phyloP scores from a whole-genome alignment of 441 rosid genomes.

The Eutrema salsugineum region DNA sequence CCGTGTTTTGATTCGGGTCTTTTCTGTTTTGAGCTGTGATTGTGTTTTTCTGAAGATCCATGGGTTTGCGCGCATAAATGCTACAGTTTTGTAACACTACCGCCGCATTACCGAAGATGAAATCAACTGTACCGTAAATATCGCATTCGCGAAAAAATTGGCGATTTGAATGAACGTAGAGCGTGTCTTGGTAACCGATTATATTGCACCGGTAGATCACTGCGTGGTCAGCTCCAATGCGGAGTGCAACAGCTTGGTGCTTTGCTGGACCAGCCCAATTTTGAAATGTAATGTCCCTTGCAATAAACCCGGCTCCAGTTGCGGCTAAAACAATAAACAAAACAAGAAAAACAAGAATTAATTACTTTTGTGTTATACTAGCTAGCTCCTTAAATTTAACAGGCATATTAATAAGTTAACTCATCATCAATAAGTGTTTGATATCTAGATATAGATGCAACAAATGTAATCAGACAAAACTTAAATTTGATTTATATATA shows the following conservation, averaged over 20 bases:
- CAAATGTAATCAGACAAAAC: not conserved
- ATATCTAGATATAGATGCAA: not conserved
- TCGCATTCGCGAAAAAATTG: slow-evolving; percentile 89
- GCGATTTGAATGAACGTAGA: slow-evolving; percentile 95
- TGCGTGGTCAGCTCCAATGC: slow-evolving; percentile 83
- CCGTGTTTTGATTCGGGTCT: slow-evolving; percentile 90
- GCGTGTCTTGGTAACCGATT: slow-evolving; percentile 85
- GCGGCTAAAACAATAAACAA: slow-evolving; percentile 50
- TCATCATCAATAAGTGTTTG: not conserved
- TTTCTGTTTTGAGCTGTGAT: slow-evolving; percentile 91
- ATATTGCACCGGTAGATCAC: slow-evolving; percentile 76
- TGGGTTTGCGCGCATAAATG: slow-evolving; percentile 78
- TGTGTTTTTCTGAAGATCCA: slow-evolving; percentile 81
- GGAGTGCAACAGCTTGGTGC: slow-evolving; percentile 97
- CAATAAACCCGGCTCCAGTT: slow-evolving; percentile 84
- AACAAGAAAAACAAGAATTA: not conserved
- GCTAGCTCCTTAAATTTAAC: no score
- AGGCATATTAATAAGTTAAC: no score
- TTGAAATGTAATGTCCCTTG: slow-evolving; percentile 84
- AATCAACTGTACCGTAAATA: slow-evolving; percentile 86
- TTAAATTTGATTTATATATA: not conserved
- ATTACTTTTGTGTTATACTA: no score
- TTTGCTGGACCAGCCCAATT: slow-evolving; percentile 80
- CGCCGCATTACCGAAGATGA: slow-evolving; percentile 91
- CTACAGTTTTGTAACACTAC: slow-evolving; percentile 83